These are phyloP conservation scores for Nowakowskiella sp. DNA, from an alignment of 192 early-diverging fungal genomes.

Conservation along the genomic window DNA sequence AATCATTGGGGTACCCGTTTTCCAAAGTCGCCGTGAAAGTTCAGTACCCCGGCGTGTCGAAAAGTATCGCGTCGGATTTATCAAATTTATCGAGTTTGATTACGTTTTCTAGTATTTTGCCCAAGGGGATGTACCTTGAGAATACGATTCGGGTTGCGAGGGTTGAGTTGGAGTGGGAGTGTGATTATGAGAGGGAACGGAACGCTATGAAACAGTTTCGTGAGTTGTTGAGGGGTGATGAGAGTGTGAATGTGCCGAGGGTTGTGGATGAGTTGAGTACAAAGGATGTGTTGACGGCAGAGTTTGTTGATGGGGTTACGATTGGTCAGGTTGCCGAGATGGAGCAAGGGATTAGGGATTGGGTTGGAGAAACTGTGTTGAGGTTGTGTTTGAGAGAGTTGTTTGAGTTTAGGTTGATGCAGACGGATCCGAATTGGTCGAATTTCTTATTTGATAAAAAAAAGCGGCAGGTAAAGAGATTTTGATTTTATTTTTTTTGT, in stretches of 20 bases:
- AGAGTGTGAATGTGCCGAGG: slow-evolving; percentile 52
- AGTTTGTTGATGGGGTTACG: slow-evolving; percentile 66
- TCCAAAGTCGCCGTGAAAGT: slow-evolving; percentile 78
- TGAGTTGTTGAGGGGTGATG: slow-evolving; percentile 40
- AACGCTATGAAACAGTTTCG: slow-evolving; percentile 65
- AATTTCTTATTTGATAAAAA: slow-evolving; percentile 84
- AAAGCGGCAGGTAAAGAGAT: slow-evolving; percentile 13
- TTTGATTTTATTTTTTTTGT: background rate
- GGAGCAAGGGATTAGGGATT: slow-evolving; percentile 48
- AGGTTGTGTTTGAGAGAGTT: slow-evolving; percentile 80
- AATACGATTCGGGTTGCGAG: slow-evolving; percentile 89
- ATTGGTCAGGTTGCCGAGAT: slow-evolving; percentile 54
- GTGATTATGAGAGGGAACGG: slow-evolving; percentile 86
- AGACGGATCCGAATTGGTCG: slow-evolving; percentile 99
- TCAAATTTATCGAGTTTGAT: slow-evolving; percentile 72
- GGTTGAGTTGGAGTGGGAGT: slow-evolving; percentile 85
- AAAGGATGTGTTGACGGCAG: slow-evolving; percentile 66
- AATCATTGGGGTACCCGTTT: slow-evolving; percentile 24
- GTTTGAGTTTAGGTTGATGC: slow-evolving; percentile 93
- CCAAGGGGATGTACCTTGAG: slow-evolving; percentile 90
- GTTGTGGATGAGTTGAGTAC: slow-evolving; percentile 64
- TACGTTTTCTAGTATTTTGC: slow-evolving; percentile 74
- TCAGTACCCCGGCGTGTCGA: slow-evolving; percentile 91
- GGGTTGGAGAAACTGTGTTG: slow-evolving; percentile 68
- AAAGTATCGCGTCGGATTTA: slow-evolving; percentile 83